Evolutionary conservation across 495 filamentous ascomycete genomes (phyloP), one percentile per base, ranked within the genome.

Genomic region (Talaromyces borbonicus): DNA sequence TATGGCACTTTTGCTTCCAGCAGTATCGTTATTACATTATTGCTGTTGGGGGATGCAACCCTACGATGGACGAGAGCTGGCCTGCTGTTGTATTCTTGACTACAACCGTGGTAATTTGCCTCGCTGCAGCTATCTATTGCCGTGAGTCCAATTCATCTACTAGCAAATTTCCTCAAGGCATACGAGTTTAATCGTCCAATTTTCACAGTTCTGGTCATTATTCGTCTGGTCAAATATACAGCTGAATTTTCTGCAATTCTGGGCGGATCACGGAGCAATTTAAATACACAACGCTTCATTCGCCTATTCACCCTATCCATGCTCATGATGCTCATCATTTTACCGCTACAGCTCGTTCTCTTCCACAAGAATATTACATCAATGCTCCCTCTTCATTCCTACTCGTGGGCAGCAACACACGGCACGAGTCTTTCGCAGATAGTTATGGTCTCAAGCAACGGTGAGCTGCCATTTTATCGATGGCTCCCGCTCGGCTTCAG

Each of bases 281-380:
- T 69, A 54, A 84, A 58, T 57, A 83, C 79, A 37, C 79, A 83
- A 4, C 75, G 84, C 24, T 90, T 87, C 61, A 54, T 83, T 29
- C 85, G 90, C 44, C 78, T 95, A 26, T 92, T 90, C 58, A 60
- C 80, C 47, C 74, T 95, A 53, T 70, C 83, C n/a, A 53, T 84
- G 20, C 52, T 73, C 39, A 72, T 93, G 61, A 68, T 93, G 9
- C 12, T 86, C 29, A 49, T 77, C 26, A 79, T 83, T 50, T 48
- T 88, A 1, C 88, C 88, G 1, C 50, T 84, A 8, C 68, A 76
- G 33, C 48, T 75, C 43, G 83, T 77, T 55, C 64, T 83, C 41
- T 60, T 92, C 36, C 75, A 68, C 52, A 29, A 55, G 19, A 80
- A 84, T 60, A 50, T 86, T 5, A 49, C 44, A 5, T 41, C 61